A percentile compares a stretch with the other conserved stretches of the same genome.
These are phyloP conservation scores for Chenopodium formosanum DNA, from an alignment of 148 eudicot species.

Conservation along the genomic window DNA sequence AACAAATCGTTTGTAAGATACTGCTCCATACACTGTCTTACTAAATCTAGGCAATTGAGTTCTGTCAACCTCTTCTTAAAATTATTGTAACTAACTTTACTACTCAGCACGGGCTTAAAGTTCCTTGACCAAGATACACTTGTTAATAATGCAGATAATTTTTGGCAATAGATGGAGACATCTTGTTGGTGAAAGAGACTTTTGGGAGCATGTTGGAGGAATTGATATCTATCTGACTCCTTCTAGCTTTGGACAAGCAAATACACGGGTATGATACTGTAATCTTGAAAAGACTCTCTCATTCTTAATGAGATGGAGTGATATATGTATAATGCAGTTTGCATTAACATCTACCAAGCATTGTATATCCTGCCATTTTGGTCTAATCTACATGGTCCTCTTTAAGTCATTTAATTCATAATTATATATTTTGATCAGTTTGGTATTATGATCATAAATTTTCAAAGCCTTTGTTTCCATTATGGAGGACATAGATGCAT, in stretches of 20 bases:
- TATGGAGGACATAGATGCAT: neutral
- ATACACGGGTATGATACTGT: constrained; percentile 61
- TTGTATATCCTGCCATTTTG: neutral
- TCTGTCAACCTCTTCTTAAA: neutral
- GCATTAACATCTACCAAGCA: neutral
- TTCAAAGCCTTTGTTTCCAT: neutral
- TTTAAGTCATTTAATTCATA: neutral
- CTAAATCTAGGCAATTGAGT: neutral
- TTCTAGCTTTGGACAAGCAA: constrained; percentile 96
- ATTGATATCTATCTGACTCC: constrained; percentile 90
- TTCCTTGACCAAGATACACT: constrained; percentile 2
- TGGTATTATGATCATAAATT: neutral
- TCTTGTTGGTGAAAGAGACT: constrained; percentile 89
- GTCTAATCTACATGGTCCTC: neutral
- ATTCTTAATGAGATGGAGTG: neutral
- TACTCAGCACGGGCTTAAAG: neutral
- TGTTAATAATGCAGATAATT: constrained; percentile 62
- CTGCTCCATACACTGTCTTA: neutral
- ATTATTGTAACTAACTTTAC: neutral
- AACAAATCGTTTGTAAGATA: neutral
- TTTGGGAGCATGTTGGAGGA: constrained; percentile 98
- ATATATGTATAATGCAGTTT: neutral
- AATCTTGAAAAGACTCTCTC: neutral
- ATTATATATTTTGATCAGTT: neutral
- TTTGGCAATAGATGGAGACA: constrained; percentile 99